Evolutionary conservation across 192 early-diverging fungal species (phyloP).

Genomic region (Paraglomus brasilianum): DNA sequence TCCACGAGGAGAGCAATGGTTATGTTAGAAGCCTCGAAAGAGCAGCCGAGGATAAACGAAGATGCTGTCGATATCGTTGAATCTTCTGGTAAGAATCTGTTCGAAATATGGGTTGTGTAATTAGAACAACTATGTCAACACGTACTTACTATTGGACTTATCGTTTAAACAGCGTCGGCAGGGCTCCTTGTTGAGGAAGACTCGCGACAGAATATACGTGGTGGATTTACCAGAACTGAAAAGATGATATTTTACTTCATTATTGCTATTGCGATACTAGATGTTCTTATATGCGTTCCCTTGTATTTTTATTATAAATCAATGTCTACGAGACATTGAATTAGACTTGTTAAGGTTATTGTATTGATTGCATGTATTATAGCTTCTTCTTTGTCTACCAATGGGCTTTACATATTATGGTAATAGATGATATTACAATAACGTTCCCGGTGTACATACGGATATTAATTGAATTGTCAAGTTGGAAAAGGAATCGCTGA

Average conservation of each 20-base stretch:
- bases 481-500: too few relatives aligned
- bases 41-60: conserved; percentile 30
- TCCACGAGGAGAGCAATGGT: conserved; percentile 43
- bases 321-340: background rate
- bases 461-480: too few relatives aligned
- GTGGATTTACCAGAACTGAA: conserved; percentile 41
- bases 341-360: too few relatives aligned
- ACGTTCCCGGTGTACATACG: too few relatives aligned
- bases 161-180: background rate
- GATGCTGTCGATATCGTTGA: conserved; percentile 18
- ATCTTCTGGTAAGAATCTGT: conserved; percentile 30
- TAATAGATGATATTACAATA: too few relatives aligned
- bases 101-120: conserved; percentile 25
- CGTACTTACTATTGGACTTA: background rate
- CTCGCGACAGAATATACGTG: background rate
- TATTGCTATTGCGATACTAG: conserved; percentile 31
- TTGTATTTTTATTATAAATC: conserved; percentile 39
- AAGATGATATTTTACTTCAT: conserved; percentile 38
- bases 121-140: background rate
- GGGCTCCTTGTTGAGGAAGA: conserved; percentile 21
- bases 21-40: conserved; percentile 31
- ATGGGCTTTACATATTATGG: too few relatives aligned
- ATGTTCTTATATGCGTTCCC: conserved; percentile 39
- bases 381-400: too few relatives aligned
- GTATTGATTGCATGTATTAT: too few relatives aligned